Evolutionary conservation across 306 rosid species (phyloP).

Genomic region (Cicer pinnatifidum): DNA sequence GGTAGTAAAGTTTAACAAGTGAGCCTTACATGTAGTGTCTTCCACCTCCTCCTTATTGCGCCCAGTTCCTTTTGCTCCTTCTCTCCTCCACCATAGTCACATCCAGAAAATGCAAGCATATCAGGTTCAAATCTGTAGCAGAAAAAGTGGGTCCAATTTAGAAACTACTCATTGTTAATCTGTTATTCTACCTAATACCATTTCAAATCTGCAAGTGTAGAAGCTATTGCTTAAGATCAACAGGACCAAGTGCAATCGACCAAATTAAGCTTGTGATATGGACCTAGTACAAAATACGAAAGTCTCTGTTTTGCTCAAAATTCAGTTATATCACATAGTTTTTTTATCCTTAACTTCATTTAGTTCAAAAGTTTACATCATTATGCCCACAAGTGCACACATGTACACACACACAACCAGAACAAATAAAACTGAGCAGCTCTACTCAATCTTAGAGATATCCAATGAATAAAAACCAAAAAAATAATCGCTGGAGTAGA

Average conservation of each 20-base stretch:
- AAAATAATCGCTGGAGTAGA: slow-evolving; percentile 10
- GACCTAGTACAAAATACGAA: slow-evolving; percentile 11
- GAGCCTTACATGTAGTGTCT: slow-evolving; percentile 85
- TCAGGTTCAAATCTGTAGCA: slow-evolving; percentile 90
- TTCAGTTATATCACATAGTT: not conserved
- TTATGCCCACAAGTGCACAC: not conserved
- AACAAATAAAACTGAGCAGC: not conserved
- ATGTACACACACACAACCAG: not conserved
- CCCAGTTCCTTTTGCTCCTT: slow-evolving; percentile 84
- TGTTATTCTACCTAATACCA: slow-evolving; percentile 26
- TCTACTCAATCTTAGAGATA: not conserved
- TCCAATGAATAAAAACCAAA: not conserved
- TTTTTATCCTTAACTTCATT: not conserved
- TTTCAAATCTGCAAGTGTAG: slow-evolving; percentile 23
- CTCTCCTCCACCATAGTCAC: slow-evolving; percentile 98
- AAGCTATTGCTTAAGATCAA: slow-evolving; percentile 22
- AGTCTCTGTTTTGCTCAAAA: not conserved
- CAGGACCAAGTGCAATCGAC: not conserved
- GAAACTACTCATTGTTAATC: slow-evolving; percentile 37
- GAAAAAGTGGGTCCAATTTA: slow-evolving; percentile 31
- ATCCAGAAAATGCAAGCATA: slow-evolving; percentile 99
- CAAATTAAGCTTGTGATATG: slow-evolving; percentile 18
- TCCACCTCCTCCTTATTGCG: slow-evolving; percentile 94
- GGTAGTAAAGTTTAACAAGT: slow-evolving; percentile 31
- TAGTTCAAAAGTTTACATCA: not conserved